Base-by-base conservation (phyloP, 495 filamentous ascomycete species). In the Astrothelium subdiscretum region DNA sequence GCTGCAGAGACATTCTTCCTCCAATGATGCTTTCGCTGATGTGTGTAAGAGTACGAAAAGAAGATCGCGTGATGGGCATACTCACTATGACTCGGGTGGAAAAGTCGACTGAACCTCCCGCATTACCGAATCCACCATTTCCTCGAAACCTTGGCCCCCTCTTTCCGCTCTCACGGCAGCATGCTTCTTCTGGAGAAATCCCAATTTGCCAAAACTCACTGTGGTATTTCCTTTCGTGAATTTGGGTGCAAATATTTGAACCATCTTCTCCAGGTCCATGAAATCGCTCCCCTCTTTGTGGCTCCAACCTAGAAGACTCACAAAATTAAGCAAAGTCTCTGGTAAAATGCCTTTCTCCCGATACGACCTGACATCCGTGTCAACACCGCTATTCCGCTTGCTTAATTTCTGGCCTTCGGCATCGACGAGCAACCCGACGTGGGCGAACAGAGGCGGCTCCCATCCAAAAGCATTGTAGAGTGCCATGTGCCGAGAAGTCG, bases 141-240 rank as follows among this genome's bases (percentile, higher is more conserved):
- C 70, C 5, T 80, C 70, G 22, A 84, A 79, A 32, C 72, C 67
- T 31, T 57, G 10, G 35, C 64, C 67, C 18, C 62, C 66, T 35
- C 18, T 57, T 8, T 59, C 58, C 18, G 60, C 65, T 24, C 65
- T 63, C 2, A 52, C 32, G 2, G 61, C 60, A 18, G 84, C 80
- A 73, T 97, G 90, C 29, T 78, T 79, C 59, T 83, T 84, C 68
- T 97, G 91, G 13, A 98, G 78, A 70, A 85, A 91, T 68, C 80
- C 79, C 11, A 97, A 80, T 69, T 97, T 97, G 57, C 82, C 83
- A 59, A 86, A 81, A n/a, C 83, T 81, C 27, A 96, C 88, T 12
- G 85, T 83, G n/a, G 89, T 87, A 73, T 97, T 91, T 10, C 94
- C 92, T 64, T 85, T 87, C 15, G 90, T 97, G 70, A 96, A 91